These are phyloP conservation scores for Mucor velutinosus DNA, from an alignment of 371 early-diverging fungal genomes.

Conservation along the genomic window DNA sequence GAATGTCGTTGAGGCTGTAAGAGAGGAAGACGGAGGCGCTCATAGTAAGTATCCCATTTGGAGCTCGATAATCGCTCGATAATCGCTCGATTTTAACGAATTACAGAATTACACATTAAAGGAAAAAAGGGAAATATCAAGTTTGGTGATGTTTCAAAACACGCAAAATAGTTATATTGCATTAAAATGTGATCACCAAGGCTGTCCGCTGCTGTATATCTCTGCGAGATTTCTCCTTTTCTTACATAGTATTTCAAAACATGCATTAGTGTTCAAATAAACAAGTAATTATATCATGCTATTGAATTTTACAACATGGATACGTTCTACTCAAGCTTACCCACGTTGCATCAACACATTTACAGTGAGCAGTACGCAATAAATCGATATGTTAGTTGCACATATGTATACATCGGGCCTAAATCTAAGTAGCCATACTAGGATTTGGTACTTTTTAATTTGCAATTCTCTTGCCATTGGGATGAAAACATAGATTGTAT, in stretches of 20 bases:
- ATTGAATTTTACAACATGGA: not conserved
- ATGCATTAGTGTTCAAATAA: not conserved
- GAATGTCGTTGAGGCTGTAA: not conserved
- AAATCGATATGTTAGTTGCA: too few relatives aligned
- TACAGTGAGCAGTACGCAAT: not conserved
- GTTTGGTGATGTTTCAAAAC: not conserved
- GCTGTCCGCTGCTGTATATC: not conserved
- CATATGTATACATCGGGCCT: too few relatives aligned
- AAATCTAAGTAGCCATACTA: too few relatives aligned
- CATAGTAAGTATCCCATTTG: not conserved
- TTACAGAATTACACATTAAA: not conserved
- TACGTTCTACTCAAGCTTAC: too few relatives aligned
- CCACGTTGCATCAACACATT: too few relatives aligned
- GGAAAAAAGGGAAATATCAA: not conserved
- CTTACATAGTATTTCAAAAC: not conserved
- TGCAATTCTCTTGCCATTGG: too few relatives aligned
- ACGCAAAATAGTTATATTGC: not conserved
- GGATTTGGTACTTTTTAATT: too few relatives aligned
- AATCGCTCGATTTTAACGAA: not conserved
- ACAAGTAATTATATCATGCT: not conserved
- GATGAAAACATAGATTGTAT: too few relatives aligned
- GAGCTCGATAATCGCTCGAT: not conserved
- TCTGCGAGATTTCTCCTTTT: not conserved
- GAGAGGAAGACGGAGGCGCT: not conserved
- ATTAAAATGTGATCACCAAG: not conserved